A percentile compares a stretch with the other conserved stretches of the same genome.
Evolutionary conservation across 1,284 basidiomycete genomes (phyloP).

Genomic region (Xerocomus nothofagi): DNA sequence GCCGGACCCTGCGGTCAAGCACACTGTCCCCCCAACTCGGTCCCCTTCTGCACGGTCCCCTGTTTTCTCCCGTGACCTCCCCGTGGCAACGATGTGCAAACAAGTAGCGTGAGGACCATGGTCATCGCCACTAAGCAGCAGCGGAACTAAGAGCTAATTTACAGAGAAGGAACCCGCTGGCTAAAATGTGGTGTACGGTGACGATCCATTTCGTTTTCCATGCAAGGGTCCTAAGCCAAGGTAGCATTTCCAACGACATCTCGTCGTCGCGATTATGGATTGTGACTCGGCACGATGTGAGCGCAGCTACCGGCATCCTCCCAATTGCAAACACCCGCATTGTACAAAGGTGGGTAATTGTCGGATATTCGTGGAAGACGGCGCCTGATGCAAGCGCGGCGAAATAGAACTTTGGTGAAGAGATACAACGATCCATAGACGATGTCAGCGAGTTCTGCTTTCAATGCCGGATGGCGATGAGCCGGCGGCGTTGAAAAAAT

Average conservation of each 20-base stretch:
- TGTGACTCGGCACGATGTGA: slow-evolving; percentile 62
- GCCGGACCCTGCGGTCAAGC: slow-evolving; percentile 10
- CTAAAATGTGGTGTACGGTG: slow-evolving; percentile 58
- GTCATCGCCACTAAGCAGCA: neutral
- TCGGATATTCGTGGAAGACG: slow-evolving; percentile 10
- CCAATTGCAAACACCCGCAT: slow-evolving; percentile 46
- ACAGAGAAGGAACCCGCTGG: slow-evolving; percentile 73
- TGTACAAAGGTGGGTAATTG: slow-evolving; percentile 52
- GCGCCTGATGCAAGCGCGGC: slow-evolving; percentile 12
- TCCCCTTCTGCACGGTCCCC: slow-evolving; percentile 7
- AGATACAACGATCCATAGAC: slow-evolving; percentile 57
- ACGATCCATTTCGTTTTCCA: slow-evolving; percentile 9
- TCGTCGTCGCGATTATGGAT: slow-evolving; percentile 67
- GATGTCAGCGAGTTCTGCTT: slow-evolving; percentile 57
- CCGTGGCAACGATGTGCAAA: slow-evolving; percentile 46
- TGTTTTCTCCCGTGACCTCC: neutral
- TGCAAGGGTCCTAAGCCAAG: slow-evolving; percentile 3
- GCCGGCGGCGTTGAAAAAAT: slow-evolving; percentile 30
- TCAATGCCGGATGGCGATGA: slow-evolving; percentile 49
- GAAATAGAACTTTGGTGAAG: slow-evolving; percentile 50
- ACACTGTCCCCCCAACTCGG: slow-evolving; percentile 17
- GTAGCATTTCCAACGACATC: slow-evolving; percentile 73
- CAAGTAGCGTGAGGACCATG: slow-evolving; percentile 50
- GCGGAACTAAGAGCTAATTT: slow-evolving; percentile 14
- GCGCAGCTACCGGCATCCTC: slow-evolving; percentile 60